Conservation (phyloP, 108 stramenopile genomes). For the Pseudonitzschia multiseries region DNA sequence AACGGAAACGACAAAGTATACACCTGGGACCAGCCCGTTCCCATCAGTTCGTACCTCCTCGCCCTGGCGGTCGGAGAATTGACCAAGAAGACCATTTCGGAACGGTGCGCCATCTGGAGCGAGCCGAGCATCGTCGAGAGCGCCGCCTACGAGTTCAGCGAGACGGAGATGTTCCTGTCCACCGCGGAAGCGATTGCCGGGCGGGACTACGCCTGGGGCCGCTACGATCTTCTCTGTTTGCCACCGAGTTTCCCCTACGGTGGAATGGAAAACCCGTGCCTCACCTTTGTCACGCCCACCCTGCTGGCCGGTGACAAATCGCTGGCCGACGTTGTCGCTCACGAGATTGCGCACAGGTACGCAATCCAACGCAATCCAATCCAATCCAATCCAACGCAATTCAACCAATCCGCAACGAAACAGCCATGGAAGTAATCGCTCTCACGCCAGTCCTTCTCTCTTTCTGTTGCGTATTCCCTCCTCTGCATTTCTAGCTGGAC, state of each 20-base stretch:
- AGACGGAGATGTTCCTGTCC: constrained; percentile 90
- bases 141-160: constrained; percentile 92
- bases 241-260: constrained; percentile 98
- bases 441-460: constrained; percentile 18
- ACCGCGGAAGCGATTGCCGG: constrained; percentile 84
- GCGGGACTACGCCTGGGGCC: constrained; percentile 86
- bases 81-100: constrained; percentile 67
- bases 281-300: constrained; percentile 98
- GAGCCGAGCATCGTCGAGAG: constrained; percentile 90
- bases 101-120: constrained; percentile 86
- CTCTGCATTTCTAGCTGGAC: constrained; percentile 60
- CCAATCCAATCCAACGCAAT: constrained; percentile 57
- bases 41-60: constrained; percentile 92
- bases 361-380: constrained; percentile 29
- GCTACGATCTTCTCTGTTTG: constrained; percentile 95
- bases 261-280: constrained; percentile 96
- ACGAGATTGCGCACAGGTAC: constrained; percentile 79
- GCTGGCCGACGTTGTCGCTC: constrained; percentile 96
- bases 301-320: constrained; percentile 83
- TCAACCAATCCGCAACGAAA: neutral
- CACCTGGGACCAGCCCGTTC: constrained; percentile 85
- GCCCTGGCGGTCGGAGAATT: constrained; percentile 94
- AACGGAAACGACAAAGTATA: constrained; percentile 36
- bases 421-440: neutral
- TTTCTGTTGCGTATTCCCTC: constrained; percentile 43